Conservation (phyloP, 768 basidiomycete species). For the Pholiota molesta region DNA sequence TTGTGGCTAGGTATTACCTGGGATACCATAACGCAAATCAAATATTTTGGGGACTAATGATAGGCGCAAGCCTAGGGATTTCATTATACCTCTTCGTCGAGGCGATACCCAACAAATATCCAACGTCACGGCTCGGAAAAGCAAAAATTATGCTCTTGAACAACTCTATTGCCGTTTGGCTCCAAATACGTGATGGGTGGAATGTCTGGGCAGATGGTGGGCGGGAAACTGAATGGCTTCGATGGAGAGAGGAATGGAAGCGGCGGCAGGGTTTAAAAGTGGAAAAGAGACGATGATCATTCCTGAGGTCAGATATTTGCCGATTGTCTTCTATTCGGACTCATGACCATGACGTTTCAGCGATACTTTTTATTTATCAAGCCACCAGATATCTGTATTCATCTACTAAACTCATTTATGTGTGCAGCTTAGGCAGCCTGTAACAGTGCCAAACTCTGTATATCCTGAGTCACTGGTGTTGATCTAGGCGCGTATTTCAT, state of each 20-base stretch:
- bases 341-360: not conserved
- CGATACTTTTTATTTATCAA: too few species aligned
- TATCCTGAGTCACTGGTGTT: too few species aligned
- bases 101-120: slow-evolving; percentile 56
- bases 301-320: not conserved
- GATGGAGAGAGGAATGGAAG: slow-evolving; percentile 67
- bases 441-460: too few species aligned
- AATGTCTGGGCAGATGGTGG: slow-evolving; percentile 81
- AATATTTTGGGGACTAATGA: slow-evolving; percentile 72
- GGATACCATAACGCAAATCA: slow-evolving; percentile 77
- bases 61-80: slow-evolving; percentile 61
- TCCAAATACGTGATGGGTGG: slow-evolving; percentile 83
- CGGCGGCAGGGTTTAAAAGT: slow-evolving; percentile 28
- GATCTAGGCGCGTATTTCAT: too few species aligned
- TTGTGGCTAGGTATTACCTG: slow-evolving; percentile 56
- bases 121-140: slow-evolving; percentile 55
- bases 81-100: slow-evolving; percentile 59
- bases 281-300: slow-evolving; percentile 22
- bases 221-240: slow-evolving; percentile 66
- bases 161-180: slow-evolving; percentile 64
- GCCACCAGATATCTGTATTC: too few species aligned
- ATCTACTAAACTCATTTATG: too few species aligned
- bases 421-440: too few species aligned
- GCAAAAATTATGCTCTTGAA: slow-evolving; percentile 50
- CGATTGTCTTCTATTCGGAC: not conserved